Evolutionary conservation across 208 protist genomes (phyloP).

Genomic region (Eutreptiella sp.): DNA sequence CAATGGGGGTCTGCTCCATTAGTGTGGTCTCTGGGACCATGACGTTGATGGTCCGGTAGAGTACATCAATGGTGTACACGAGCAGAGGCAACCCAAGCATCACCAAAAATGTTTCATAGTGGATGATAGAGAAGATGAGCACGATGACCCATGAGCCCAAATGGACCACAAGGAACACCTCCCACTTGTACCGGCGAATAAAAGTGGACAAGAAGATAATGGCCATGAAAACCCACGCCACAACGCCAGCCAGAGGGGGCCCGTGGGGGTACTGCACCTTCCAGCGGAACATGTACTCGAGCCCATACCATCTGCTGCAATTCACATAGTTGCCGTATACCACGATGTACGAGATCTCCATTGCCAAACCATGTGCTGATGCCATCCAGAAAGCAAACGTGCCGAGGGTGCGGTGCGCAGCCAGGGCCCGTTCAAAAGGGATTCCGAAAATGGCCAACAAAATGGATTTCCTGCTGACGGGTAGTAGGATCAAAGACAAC

Average conservation of each 20-base stretch:
- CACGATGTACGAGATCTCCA: too few species aligned
- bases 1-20: too few species aligned
- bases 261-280: slow-evolving; percentile 15
- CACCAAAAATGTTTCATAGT: slow-evolving; percentile 12
- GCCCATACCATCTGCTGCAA: background rate
- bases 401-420: slow-evolving; percentile 3
- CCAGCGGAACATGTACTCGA: slow-evolving; percentile 4
- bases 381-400: too few species aligned
- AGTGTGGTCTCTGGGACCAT: background rate
- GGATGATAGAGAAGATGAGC: slow-evolving; percentile 6
- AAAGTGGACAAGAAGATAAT: background rate
- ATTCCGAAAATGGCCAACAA: slow-evolving; percentile 13
- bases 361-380: too few species aligned
- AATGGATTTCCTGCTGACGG: slow-evolving; percentile 13
- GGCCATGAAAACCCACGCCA: background rate
- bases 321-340: slow-evolving; percentile 8
- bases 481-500: slow-evolving; percentile 6
- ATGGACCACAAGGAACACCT: slow-evolving; percentile 9
- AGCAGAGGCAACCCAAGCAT: background rate
- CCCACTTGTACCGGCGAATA: slow-evolving; percentile 7
- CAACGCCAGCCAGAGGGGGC: slow-evolving; percentile 10
- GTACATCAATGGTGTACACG: slow-evolving; percentile 19
- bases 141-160: too few species aligned
- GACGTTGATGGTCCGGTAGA: background rate
- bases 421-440: slow-evolving; percentile 18